Evolutionary conservation across 2,329 filamentous ascomycete genomes (phyloP).

Genomic region (Trichoderma hamatum): DNA sequence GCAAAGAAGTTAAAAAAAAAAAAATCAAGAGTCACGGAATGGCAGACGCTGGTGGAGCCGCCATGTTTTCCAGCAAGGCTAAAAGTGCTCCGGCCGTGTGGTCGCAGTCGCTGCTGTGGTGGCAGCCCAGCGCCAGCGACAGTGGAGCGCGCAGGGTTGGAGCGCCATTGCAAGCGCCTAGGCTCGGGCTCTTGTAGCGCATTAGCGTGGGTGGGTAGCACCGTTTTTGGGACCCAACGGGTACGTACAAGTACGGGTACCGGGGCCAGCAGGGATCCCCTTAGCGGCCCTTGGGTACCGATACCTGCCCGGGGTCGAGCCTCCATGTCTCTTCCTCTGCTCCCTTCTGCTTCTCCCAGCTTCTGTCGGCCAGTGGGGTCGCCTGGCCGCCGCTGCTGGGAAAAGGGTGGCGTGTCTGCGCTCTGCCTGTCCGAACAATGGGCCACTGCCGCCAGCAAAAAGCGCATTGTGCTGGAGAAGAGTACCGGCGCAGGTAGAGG

Average conservation of each 20-base stretch:
- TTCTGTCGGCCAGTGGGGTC: not conserved
- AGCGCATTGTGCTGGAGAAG: not conserved
- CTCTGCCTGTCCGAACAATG: conserved; percentile 7
- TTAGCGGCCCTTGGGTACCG: not conserved
- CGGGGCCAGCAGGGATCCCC: not conserved
- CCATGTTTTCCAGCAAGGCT: conserved; percentile 7
- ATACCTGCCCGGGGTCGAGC: not conserved
- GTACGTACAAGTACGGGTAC: not conserved
- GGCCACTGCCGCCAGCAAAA: not conserved
- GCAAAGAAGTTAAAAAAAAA: conserved; percentile 22
- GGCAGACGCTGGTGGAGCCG: conserved; percentile 10
- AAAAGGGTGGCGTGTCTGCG: conserved; percentile 16
- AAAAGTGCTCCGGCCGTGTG: conserved; percentile 18
- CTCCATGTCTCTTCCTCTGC: not conserved
- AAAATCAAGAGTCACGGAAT: conserved; percentile 19
- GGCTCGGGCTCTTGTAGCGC: conserved; percentile 6
- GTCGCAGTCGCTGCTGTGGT: conserved; percentile 13
- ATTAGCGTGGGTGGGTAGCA: conserved; percentile 26
- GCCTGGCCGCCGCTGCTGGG: not conserved
- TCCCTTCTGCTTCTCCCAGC: not conserved
- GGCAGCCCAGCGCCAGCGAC: conserved; percentile 9
- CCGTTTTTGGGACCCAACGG: conserved; percentile 23
- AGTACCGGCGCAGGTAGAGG: not conserved
- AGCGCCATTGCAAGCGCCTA: conserved; percentile 3
- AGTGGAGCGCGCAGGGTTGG: not conserved